These are phyloP conservation scores for Pythium scleroteichum DNA, from an alignment of 352 stramenopile genomes.

Conservation along the genomic window DNA sequence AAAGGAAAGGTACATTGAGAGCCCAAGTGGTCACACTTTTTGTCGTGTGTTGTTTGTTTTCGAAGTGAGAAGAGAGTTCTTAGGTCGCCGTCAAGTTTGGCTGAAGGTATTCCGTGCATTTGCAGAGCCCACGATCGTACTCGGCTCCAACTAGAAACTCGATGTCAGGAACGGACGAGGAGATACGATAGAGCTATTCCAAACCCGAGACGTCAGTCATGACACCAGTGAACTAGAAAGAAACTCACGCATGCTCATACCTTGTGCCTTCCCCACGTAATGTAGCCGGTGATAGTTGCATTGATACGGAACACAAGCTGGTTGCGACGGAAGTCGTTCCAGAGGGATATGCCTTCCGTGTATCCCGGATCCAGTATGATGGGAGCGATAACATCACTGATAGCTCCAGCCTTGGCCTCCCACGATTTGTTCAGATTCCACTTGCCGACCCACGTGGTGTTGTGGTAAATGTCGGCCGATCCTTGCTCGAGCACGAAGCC, in stretches of 20 bases:
- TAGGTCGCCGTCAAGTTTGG: not conserved
- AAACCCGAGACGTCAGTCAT: not conserved
- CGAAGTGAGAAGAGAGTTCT: too few relatives aligned
- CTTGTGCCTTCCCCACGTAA: slow-evolving; percentile 81
- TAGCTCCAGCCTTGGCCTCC: slow-evolving; percentile 66
- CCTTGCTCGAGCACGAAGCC: slow-evolving; percentile 80
- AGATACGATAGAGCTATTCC: slow-evolving; percentile 77
- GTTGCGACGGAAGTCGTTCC: slow-evolving; percentile 72
- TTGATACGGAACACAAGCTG: slow-evolving; percentile 83
- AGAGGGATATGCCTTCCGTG: slow-evolving; percentile 59
- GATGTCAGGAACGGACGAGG: slow-evolving; percentile 71
- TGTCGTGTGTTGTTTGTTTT: not conserved
- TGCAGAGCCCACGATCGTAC: slow-evolving; percentile 83
- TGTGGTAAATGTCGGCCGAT: slow-evolving; percentile 81
- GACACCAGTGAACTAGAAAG: not conserved
- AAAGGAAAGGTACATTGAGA: slow-evolving; percentile 28
- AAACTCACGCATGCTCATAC: slow-evolving; percentile 29
- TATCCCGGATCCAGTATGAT: slow-evolving; percentile 77
- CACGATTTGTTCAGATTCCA: slow-evolving; percentile 72
- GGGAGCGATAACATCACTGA: slow-evolving; percentile 75
- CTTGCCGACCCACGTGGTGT: slow-evolving; percentile 59
- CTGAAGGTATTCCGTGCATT: slow-evolving; percentile 76
- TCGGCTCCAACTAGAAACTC: slow-evolving; percentile 87
- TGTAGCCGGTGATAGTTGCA: slow-evolving; percentile 74
- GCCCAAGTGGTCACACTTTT: not conserved